These are phyloP conservation scores for Colletotrichum limetticola DNA, from an alignment of 2,329 filamentous ascomycete genomes.

Conservation along the genomic window DNA sequence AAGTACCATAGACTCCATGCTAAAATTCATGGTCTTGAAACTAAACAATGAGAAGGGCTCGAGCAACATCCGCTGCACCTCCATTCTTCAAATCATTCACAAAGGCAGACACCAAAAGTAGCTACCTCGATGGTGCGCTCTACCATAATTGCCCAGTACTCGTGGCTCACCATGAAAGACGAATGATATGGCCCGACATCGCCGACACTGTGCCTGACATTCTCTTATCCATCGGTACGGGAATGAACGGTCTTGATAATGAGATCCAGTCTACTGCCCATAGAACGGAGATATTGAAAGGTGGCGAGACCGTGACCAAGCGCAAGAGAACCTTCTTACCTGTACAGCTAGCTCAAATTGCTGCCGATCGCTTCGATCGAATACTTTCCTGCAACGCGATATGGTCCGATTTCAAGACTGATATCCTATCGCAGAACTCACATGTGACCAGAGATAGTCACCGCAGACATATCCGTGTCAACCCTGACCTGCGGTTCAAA, in stretches of 20 bases:
- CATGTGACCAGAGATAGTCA: background rate
- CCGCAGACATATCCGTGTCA: background rate
- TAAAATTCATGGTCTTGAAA: too few species aligned
- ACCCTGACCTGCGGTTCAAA: background rate
- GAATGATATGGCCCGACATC: background rate
- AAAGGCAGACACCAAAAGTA: background rate
- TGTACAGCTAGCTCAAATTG: background rate
- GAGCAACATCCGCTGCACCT: background rate
- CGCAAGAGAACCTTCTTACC: background rate
- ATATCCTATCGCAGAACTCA: background rate
- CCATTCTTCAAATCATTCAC: background rate
- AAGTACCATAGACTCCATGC: background rate
- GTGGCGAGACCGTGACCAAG: background rate
- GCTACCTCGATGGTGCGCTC: background rate
- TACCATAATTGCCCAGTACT: background rate
- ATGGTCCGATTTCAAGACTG: background rate
- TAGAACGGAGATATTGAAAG: background rate
- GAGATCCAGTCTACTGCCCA: background rate
- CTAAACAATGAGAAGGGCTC: background rate
- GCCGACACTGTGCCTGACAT: background rate
- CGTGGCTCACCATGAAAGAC: background rate
- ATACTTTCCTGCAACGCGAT: background rate
- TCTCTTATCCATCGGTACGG: background rate
- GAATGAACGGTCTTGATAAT: background rate
- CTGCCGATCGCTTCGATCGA: background rate